Evolutionary conservation across 306 rosid species (phyloP), one percentile per base, ranked within the genome.

Genomic region (Betula pendula): DNA sequence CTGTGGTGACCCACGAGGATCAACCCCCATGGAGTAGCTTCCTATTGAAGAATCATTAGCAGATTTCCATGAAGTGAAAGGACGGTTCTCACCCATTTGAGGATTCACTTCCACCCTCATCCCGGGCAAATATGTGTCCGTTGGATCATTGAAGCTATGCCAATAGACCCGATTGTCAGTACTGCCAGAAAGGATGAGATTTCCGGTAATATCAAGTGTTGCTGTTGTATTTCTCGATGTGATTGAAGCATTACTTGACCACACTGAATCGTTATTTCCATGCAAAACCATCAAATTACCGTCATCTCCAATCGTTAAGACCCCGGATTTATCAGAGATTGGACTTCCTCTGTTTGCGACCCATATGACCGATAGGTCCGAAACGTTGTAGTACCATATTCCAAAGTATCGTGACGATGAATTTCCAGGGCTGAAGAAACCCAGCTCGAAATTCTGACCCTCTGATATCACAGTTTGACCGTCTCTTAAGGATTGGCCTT

Each of bases 341-440:
- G 98, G 97, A 0, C 14, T 77, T 19, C 69, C 85, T 79, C 96
- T 82, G 79, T 94, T 94, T 0, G 94, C 98, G 1, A 91, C 96
- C 98, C 98, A 94, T 14, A 85, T 78, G 4, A 79, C 38, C 0
- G 85, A 1, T 0, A 8, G 35, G 6, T 58, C 83, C 0, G 89
- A 69, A 63, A 86, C 40, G 48, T 76, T 82, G 77, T 74, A 35
- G 80, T 90, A 90, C 92, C 96, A 86, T 55, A 91, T 88, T 2
- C 98, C 98, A 9, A 94, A 86, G 77, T 88, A 94, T 20, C 94
- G 83, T 1, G 7, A 71, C 4, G 84, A 25, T 5, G 93, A 75
- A 45, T 84, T 80, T 1, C 5, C 72, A 0, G 70, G 76, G 75
- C 80, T 45, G 84, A 94, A 94, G 89, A 94, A 94, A 5, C 98